A percentile compares a stretch with the other conserved stretches of the same genome.
Evolutionary conservation across 805 yeast species (phyloP).

Genomic region (Starmerella cellae): DNA sequence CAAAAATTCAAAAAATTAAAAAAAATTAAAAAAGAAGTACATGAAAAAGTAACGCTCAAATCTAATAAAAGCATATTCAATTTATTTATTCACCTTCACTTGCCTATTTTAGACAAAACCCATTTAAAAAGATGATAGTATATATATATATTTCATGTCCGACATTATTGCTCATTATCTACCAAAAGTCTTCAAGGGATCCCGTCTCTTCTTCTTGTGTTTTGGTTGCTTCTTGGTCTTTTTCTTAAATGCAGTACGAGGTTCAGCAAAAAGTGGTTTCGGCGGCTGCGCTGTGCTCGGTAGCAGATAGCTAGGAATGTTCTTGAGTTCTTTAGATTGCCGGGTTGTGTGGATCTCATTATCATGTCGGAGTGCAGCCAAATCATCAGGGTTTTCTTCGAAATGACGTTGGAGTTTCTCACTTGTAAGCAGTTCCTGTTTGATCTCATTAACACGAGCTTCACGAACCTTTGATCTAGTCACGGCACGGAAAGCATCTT

Average conservation of each 20-base stretch:
- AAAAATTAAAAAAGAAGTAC: too few relatives aligned
- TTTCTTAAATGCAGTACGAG: constrained; percentile 5
- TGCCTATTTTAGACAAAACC: too few relatives aligned
- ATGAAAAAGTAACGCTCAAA: too few relatives aligned
- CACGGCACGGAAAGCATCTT: constrained; percentile 92
- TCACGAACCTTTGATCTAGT: constrained; percentile 82
- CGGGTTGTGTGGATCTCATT: constrained; percentile 73
- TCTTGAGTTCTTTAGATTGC: constrained; percentile 70
- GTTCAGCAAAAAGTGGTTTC: constrained; percentile 17
- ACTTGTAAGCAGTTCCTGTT: constrained; percentile 71
- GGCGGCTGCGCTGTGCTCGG: constrained; percentile 40
- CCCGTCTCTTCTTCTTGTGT: constrained; percentile 13
- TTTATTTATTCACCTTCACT: too few relatives aligned
- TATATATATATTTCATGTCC: too few relatives aligned
- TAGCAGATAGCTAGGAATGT: constrained; percentile 82
- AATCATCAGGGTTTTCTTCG: constrained; percentile 93
- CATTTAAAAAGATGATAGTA: too few relatives aligned
- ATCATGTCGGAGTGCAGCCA: constrained; percentile 80
- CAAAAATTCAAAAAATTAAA: too few relatives aligned
- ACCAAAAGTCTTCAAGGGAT: constrained; percentile 18
- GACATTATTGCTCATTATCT: constrained; percentile 3
- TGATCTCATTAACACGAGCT: constrained; percentile 80
- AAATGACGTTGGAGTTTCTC: constrained; percentile 87
- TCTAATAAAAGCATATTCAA: too few relatives aligned
- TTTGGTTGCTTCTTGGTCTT: constrained; percentile 5